Conservation (phyloP, 2,329 filamentous ascomycete genomes). For the Escovopsis sp. region DNA sequence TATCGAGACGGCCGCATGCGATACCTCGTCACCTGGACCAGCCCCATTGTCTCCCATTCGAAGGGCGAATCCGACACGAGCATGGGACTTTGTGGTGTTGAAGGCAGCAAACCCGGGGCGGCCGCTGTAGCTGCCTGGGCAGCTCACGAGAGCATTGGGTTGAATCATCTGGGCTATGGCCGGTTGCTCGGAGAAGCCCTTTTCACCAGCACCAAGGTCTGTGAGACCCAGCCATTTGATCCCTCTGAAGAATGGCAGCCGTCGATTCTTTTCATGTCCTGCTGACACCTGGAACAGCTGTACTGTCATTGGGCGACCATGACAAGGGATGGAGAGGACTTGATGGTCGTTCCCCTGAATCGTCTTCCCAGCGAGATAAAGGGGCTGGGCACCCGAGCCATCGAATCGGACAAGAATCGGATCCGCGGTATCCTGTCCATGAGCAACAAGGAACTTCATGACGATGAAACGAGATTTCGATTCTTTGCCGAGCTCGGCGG, state of each 20-base stretch:
- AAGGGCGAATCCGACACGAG: conserved; percentile 19
- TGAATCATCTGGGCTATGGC: conserved; percentile 26
- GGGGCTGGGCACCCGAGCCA: conserved; percentile 16
- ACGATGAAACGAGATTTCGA: conserved; percentile 16
- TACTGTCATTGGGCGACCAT: conserved; percentile 22
- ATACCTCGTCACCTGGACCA: conserved; percentile 28
- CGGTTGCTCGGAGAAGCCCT: conserved; percentile 26
- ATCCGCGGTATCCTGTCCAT: neutral
- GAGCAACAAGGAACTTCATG: no score
- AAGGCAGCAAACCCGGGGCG: conserved; percentile 33
- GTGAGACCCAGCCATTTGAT: conserved; percentile 15
- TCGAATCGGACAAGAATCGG: neutral
- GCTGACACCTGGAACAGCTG: conserved; percentile 21
- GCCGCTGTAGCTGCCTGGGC: conserved; percentile 30
- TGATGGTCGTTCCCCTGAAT: neutral
- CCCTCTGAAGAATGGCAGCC: conserved; percentile 1
- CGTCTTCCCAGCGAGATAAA: conserved; percentile 15
- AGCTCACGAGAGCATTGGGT: conserved; percentile 27
- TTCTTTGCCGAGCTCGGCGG: conserved; percentile 27
- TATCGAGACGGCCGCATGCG: conserved; percentile 30
- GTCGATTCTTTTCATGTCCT: conserved; percentile 25
- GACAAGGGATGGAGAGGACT: conserved; percentile 1
- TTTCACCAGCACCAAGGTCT: conserved; percentile 21
- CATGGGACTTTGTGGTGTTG: conserved; percentile 29
- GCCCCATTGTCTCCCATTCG: conserved; percentile 22